phyloP scores from a whole-genome alignment of 495 filamentous ascomycete genomes.

The Amniculicola lignicola region DNA sequence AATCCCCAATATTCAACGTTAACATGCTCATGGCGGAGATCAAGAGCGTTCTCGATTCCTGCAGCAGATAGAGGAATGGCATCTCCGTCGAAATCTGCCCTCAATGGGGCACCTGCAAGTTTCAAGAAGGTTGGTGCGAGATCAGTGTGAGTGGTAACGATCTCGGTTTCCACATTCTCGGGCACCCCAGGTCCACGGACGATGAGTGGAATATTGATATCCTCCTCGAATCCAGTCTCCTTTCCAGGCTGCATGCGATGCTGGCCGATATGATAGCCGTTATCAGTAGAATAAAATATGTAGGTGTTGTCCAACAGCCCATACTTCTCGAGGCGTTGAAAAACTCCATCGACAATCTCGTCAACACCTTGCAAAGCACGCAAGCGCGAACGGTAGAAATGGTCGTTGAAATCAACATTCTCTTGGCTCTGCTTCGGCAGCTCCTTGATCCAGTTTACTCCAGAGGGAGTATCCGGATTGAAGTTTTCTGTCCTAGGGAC shows the following conservation, averaged over 20 bases:
- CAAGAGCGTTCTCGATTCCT: conserved; percentile 29
- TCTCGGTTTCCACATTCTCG: conserved; percentile 40
- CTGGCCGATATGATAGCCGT: conserved; percentile 73
- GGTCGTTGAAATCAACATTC: conserved; percentile 62
- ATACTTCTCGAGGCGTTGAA: conserved; percentile 51
- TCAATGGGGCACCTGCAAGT: conserved; percentile 44
- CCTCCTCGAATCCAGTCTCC: conserved; percentile 67
- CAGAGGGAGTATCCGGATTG: conserved; percentile 46
- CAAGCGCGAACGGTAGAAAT: conserved; percentile 63
- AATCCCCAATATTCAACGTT: conserved; percentile 43
- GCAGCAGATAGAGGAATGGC: conserved; percentile 35
- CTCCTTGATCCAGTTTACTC: conserved; percentile 60
- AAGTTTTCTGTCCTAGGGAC: conserved; percentile 54
- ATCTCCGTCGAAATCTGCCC: conserved; percentile 32
- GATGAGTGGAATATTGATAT: conserved; percentile 67
- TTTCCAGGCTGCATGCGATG: conserved; percentile 71
- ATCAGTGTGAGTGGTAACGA: conserved; percentile 67
- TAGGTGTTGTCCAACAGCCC: conserved; percentile 64
- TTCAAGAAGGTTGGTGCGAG: conserved; percentile 64
- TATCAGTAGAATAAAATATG: conserved; percentile 70
- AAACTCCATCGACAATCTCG: conserved; percentile 60
- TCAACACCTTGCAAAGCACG: conserved; percentile 66
- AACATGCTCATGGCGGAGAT: conserved; percentile 48
- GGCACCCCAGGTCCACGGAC: conserved; percentile 39
- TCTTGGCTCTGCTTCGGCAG: conserved; percentile 53